These are phyloP conservation scores for Fusarium virguliforme DNA, from an alignment of 2,329 filamentous ascomycete genomes.

Conservation along the genomic window DNA sequence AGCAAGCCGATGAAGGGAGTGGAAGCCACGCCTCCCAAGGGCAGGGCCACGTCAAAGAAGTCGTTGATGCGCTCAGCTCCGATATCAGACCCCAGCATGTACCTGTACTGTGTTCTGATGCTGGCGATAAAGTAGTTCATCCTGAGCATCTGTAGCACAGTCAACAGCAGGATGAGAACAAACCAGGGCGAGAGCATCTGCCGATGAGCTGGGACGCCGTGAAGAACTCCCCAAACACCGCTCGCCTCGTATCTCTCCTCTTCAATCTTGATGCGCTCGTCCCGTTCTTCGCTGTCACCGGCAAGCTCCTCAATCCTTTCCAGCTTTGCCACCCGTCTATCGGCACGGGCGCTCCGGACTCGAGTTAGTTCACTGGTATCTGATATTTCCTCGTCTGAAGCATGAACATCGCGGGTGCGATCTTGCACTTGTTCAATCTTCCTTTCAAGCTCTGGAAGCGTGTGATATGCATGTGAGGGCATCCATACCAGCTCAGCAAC, in stretches of 20 bases:
- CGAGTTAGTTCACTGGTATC: constrained; percentile 64
- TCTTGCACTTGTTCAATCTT: constrained; percentile 60
- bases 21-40: constrained; percentile 77
- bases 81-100: constrained; percentile 71
- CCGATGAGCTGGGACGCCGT: constrained; percentile 73
- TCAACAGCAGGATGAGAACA: constrained; percentile 78
- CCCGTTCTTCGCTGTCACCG: constrained; percentile 70
- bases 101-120: constrained; percentile 78
- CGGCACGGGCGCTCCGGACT: constrained; percentile 61
- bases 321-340: constrained; percentile 70
- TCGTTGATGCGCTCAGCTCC: constrained; percentile 58
- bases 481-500: constrained; percentile 59
- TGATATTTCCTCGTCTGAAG: constrained; percentile 69
- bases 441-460: constrained; percentile 57
- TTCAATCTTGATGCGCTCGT: constrained; percentile 69
- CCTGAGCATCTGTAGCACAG: constrained; percentile 70
- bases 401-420: constrained; percentile 62
- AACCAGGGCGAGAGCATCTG: constrained; percentile 82
- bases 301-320: constrained; percentile 76
- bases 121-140: constrained; percentile 83
- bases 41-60: constrained; percentile 68
- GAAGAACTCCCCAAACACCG: constrained; percentile 81
- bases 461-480: constrained; percentile 60
- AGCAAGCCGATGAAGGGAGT: constrained; percentile 81
- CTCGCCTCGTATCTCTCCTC: constrained; percentile 72